A percentile compares a stretch with the other conserved stretches of the same genome.
Conservation (phyloP, 106 monocot genomes). For the Acanthochlamys bracteata region DNA sequence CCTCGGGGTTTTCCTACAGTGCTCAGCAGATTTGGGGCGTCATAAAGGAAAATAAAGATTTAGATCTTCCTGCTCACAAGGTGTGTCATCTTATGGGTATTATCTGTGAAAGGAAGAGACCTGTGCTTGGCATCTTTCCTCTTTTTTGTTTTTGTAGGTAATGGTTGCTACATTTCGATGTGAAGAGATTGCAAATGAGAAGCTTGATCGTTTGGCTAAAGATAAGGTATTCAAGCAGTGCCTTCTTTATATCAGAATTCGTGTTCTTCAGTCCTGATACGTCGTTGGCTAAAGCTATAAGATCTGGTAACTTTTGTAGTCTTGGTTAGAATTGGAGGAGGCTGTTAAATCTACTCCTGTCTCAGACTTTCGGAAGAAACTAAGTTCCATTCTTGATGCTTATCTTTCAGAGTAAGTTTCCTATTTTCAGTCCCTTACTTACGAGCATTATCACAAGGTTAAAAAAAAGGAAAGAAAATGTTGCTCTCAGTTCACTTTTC, state of each 20-base stretch:
- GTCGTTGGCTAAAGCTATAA: neutral
- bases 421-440: no score
- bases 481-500: no score
- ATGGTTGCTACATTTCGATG: constrained; percentile 56
- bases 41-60: constrained; percentile 46
- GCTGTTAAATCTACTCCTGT: constrained; percentile 52
- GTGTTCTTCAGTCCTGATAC: neutral
- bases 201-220: constrained; percentile 29
- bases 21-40: constrained; percentile 51
- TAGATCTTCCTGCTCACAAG: constrained; percentile 58
- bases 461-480: no score
- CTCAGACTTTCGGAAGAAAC: constrained; percentile 59
- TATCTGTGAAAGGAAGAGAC: neutral
- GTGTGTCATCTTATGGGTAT: constrained; percentile 11
- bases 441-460: no score
- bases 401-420: constrained; percentile 53
- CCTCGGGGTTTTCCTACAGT: constrained; percentile 47
- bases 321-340: constrained; percentile 51
- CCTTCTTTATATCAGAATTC: neutral
- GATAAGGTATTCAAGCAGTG: constrained; percentile 31
- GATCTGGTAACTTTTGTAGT: constrained; percentile 18
- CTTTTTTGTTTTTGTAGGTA: constrained; percentile 16
- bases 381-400: constrained; percentile 43
- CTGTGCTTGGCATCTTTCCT: neutral
- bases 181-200: constrained; percentile 52